Conservation (phyloP, 2,329 filamentous ascomycete species). For the Penicillium sp. region DNA sequence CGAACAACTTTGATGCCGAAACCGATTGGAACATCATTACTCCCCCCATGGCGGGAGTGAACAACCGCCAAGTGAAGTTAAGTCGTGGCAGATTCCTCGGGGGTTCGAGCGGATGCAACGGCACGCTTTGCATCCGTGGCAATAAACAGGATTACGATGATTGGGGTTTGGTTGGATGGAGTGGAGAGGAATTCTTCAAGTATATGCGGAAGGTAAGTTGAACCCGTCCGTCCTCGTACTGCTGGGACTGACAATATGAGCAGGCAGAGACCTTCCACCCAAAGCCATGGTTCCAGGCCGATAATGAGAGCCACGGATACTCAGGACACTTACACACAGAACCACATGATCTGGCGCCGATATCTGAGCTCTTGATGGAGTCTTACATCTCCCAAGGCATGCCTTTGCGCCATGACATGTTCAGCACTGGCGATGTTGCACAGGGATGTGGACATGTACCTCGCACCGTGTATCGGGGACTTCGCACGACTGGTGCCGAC, state of each 20-base stretch:
- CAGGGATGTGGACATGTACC: conserved; percentile 56
- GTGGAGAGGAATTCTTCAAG: conserved; percentile 54
- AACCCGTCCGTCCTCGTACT: too few relatives aligned
- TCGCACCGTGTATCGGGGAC: conserved; percentile 52
- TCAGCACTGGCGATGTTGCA: conserved; percentile 51
- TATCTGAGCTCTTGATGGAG: conserved; percentile 53
- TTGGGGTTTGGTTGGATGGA: conserved; percentile 54
- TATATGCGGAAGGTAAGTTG: conserved; percentile 53
- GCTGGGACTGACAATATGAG: neutral
- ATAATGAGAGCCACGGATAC: conserved; percentile 49
- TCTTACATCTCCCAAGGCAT: conserved; percentile 55
- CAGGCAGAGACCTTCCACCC: conserved; percentile 56
- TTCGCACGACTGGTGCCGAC: conserved; percentile 53
- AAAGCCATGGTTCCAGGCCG: conserved; percentile 56
- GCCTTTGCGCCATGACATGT: conserved; percentile 58
- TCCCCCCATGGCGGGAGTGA: conserved; percentile 38
- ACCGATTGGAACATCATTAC: conserved; percentile 48
- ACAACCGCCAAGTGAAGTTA: conserved; percentile 43
- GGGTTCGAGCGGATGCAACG: conserved; percentile 44
- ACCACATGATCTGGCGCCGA: conserved; percentile 57
- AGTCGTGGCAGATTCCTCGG: conserved; percentile 45
- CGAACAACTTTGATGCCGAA: conserved; percentile 43
- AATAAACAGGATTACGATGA: conserved; percentile 51
- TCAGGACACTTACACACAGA: conserved; percentile 54
- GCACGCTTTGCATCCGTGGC: conserved; percentile 45